A percentile compares a stretch with the other conserved stretches of the same genome.
phyloP scores from a whole-genome alignment of 2,329 filamentous ascomycete species.

The Colletotrichum tamarilloi region DNA sequence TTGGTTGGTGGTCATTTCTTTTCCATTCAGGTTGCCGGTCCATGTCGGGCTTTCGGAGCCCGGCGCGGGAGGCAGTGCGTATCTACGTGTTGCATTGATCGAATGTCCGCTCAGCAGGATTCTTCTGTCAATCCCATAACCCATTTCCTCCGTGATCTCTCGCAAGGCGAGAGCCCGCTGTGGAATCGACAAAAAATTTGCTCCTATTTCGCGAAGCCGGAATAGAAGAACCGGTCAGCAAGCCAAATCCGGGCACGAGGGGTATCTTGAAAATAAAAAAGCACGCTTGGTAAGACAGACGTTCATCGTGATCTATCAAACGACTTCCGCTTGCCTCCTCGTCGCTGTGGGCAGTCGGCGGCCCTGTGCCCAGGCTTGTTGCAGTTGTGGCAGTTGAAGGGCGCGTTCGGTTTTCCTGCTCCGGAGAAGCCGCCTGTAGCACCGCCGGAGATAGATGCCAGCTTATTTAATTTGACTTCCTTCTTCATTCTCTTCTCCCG shows the following conservation, averaged over 20 bases:
- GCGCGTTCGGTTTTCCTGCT: slow-evolving; percentile 23
- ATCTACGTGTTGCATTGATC: neutral
- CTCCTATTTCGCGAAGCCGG: neutral
- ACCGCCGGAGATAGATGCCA: slow-evolving; percentile 68
- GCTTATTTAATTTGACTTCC: slow-evolving; percentile 72
- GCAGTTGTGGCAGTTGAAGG: slow-evolving; percentile 69
- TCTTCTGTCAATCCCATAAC: neutral
- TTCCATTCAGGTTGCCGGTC: slow-evolving; percentile 3
- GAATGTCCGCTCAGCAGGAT: neutral
- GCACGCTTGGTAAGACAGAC: neutral
- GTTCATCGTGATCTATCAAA: slow-evolving; percentile 14
- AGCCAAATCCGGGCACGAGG: neutral
- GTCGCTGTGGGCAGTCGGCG: slow-evolving; percentile 61
- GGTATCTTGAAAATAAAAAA: slow-evolving; percentile 26
- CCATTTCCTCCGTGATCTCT: neutral
- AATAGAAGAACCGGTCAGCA: neutral
- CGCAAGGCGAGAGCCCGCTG: neutral
- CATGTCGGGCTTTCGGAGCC: neutral
- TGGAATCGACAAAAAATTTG: neutral
- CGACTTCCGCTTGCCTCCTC: slow-evolving; percentile 27
- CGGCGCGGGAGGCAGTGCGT: neutral
- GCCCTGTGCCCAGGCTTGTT: slow-evolving; percentile 70
- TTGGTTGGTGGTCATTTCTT: neutral
- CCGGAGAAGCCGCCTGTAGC: slow-evolving; percentile 26
- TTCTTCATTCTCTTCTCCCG: slow-evolving; percentile 72